Conservation (phyloP, 345 rosid species). For the Salix koriyanagi region DNA sequence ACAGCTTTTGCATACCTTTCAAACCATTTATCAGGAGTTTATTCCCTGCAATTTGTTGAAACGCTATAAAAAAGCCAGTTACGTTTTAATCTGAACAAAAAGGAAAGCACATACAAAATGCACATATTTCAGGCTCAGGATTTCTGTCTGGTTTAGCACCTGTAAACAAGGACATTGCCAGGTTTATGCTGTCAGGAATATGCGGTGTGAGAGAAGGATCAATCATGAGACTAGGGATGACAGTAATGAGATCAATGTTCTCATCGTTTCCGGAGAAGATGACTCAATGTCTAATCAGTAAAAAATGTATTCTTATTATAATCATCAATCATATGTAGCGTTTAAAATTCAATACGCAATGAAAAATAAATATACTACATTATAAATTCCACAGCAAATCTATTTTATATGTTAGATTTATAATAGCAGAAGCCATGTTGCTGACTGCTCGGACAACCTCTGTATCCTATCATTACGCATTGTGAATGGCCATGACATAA, state of each 20-base stretch:
- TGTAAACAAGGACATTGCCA: constrained; percentile 55
- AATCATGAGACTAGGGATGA: constrained; percentile 62
- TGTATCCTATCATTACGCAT: too few species aligned
- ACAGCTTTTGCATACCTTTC: constrained; percentile 82
- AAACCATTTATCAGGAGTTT: constrained; percentile 49
- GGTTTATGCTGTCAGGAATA: constrained; percentile 54
- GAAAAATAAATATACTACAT: too few species aligned
- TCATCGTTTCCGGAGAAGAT: too few species aligned
- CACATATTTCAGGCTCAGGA: neutral
- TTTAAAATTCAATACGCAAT: too few species aligned
- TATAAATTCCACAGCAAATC: too few species aligned
- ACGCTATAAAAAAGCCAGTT: neutral
- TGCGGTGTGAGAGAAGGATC: constrained; percentile 57
- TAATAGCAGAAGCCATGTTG: too few species aligned
- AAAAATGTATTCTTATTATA: too few species aligned
- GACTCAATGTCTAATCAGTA: too few species aligned
- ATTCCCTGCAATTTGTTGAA: constrained; percentile 46
- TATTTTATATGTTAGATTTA: too few species aligned
- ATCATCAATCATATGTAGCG: too few species aligned
- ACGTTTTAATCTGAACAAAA: neutral
- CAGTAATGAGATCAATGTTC: constrained; percentile 57
- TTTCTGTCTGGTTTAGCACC: constrained; percentile 31
- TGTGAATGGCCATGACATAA: too few species aligned
- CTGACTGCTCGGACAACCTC: too few species aligned
- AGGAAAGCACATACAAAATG: neutral